Evolutionary conservation across 2,329 filamentous ascomycete species (phyloP), one percentile per base, ranked within the genome.

Genomic region (Stemphylium lycopersici): DNA sequence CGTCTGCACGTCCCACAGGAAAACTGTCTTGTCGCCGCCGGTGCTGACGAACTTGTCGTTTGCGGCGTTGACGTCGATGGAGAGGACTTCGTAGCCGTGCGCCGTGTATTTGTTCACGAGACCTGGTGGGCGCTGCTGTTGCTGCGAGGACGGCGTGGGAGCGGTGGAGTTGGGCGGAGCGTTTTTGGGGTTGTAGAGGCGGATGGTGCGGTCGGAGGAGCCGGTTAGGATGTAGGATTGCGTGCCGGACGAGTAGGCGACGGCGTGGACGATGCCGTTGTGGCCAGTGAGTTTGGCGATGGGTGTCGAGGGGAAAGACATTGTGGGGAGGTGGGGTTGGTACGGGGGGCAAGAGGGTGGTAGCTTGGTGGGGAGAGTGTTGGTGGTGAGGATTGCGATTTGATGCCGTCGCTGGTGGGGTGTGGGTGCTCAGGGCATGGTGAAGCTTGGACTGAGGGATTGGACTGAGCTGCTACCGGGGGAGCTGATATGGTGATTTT

Each of bases 1-100:
- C 2, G 87, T 89, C 41, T 88, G 82, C 0, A 98, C 95, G 76
- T 99, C 95, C 95, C 95, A 98, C 4, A 97, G 82, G 71, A 97
- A 97, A 0, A 96, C 91, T 57, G 85, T 83, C 65, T 93, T 90
- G 78, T 99, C 95, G 55, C 95, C 95, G 63, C 95, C 95, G 1
- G 86, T 85, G n/a, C 88, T 93, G 8, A 87, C 88, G 74, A 99
- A 97, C 38, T 86, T 86, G 62, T 91, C 84, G 76, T 99, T 99
- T 78, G 91, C 88, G 20, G 79, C 70, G 15, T 80, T 74, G 44
- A 97, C 89, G 47, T 84, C 81, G 34, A 99, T 82, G 62, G 90
- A 90, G 56, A 97, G 87, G 6, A 99, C 89, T 65, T 93, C 90
- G 79, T 99, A 96, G 63, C 91, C 93, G 77, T 99, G 95, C 2